A percentile compares a stretch with the other conserved stretches of the same genome.
These are phyloP conservation scores for Saturnispora quitensis DNA, from an alignment of 805 yeast genomes.

Conservation along the genomic window DNA sequence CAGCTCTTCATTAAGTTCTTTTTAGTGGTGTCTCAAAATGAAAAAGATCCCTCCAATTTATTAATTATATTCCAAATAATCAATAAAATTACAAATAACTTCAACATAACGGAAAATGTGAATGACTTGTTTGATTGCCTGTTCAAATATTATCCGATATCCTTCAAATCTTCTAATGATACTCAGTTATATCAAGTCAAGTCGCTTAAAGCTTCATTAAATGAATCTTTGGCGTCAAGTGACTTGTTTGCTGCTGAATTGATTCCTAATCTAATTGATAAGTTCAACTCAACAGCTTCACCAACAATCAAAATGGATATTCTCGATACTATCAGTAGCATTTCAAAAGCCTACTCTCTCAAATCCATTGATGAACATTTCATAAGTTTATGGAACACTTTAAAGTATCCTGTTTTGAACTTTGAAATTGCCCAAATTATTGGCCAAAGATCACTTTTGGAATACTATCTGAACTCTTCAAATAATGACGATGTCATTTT, in stretches of 20 bases:
- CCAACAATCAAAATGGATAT: constrained; percentile 70
- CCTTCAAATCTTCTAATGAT: constrained; percentile 90
- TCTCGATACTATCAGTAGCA: constrained; percentile 47
- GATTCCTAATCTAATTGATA: constrained; percentile 70
- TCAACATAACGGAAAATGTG: constrained; percentile 34
- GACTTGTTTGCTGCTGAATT: constrained; percentile 60
- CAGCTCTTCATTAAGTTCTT: constrained; percentile 47
- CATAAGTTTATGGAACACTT: constrained; percentile 74
- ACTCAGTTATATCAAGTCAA: constrained; percentile 73
- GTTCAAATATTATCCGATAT: constrained; percentile 94
- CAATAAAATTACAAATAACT: constrained; percentile 32
- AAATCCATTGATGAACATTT: constrained; percentile 50
- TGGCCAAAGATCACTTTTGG: constrained; percentile 19
- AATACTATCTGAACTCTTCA: constrained; percentile 25
- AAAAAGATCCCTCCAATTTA: constrained; percentile 89
- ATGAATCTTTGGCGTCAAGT: constrained; percentile 54
- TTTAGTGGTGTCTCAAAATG: constrained; percentile 68
- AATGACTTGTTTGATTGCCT: constrained; percentile 78
- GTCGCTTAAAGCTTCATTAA: constrained; percentile 55
- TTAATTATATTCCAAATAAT: constrained; percentile 58
- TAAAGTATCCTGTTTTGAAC: constrained; percentile 84
- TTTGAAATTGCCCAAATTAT: constrained; percentile 39
- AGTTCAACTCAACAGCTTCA: constrained; percentile 60
- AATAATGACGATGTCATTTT: constrained; percentile 28
- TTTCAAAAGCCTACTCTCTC: constrained; percentile 44